These are phyloP conservation scores for Xylaria sp. DNA, from an alignment of 495 filamentous ascomycete genomes.

Conservation along the genomic window DNA sequence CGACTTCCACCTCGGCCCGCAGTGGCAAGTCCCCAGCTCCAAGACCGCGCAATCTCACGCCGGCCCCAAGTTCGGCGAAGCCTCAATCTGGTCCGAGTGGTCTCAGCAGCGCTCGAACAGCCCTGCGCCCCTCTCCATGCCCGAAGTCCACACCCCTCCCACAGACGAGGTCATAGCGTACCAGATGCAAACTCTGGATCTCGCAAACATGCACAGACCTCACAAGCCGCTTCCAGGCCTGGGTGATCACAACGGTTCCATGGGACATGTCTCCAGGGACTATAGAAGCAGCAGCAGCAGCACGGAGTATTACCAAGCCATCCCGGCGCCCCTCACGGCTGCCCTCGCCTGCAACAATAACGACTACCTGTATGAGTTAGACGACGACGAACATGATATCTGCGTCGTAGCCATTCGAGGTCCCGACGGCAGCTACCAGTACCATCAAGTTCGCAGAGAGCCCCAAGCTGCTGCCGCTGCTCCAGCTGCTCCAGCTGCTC, in stretches of 20 bases:
- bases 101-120: not conserved
- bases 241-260: not conserved
- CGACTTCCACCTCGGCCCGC: slow-evolving; percentile 6
- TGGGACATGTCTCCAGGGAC: not conserved
- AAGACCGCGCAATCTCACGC: not conserved
- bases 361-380: too few species aligned
- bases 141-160: not conserved
- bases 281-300: too few species aligned
- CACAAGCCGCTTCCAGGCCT: not conserved
- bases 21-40: slow-evolving; percentile 20
- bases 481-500: not conserved
- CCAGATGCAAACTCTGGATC: not conserved
- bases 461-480: not conserved
- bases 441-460: not conserved
- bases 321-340: not conserved
- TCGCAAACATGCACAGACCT: not conserved
- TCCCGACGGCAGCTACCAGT: too few species aligned
- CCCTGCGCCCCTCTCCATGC: not conserved
- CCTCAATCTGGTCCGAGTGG: slow-evolving; percentile 1
- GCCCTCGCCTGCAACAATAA: not conserved
- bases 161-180: not conserved
- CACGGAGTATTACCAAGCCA: not conserved
- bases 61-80: not conserved
- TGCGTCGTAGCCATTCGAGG: too few species aligned
- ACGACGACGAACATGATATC: too few species aligned